Evolutionary conservation across 2,329 filamentous ascomycete species (phyloP).

Genomic region (Xylaria sp.): DNA sequence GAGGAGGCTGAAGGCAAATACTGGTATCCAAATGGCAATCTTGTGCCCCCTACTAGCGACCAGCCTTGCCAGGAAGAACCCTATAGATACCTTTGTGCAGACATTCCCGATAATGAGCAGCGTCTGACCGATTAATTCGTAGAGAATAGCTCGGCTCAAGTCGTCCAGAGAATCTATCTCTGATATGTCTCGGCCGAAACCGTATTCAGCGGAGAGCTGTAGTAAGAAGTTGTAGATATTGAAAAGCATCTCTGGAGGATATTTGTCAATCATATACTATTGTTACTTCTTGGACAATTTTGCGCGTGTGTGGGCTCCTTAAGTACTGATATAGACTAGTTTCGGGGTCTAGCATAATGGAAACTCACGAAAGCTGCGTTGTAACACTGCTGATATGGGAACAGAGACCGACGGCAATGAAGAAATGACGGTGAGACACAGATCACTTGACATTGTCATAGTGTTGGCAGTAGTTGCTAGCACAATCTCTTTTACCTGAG

Average conservation of each 20-base stretch:
- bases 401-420: conserved; percentile 30
- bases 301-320: background rate
- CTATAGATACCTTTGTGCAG: conserved; percentile 53
- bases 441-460: too few relatives aligned
- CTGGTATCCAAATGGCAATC: conserved; percentile 50
- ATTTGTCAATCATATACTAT: background rate
- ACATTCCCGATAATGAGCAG: conserved; percentile 54
- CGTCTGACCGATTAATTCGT: conserved; percentile 49
- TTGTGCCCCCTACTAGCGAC: conserved; percentile 50
- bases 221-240: conserved; percentile 21
- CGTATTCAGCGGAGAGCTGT: conserved; percentile 15
- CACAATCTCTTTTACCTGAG: too few relatives aligned
- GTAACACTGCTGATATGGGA: conserved; percentile 26
- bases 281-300: background rate
- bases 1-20: conserved; percentile 34
- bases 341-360: background rate
- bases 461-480: too few relatives aligned
- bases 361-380: conserved; percentile 29
- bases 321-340: background rate
- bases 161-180: conserved; percentile 17
- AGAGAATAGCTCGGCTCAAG: conserved; percentile 41
- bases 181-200: conserved; percentile 21
- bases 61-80: conserved; percentile 53
- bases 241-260: conserved; percentile 11
- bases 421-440: conserved; percentile 24